Base-by-base conservation (phyloP, 352 stramenopile genomes). In the Hyaloperonospora arabidopsidis region DNA sequence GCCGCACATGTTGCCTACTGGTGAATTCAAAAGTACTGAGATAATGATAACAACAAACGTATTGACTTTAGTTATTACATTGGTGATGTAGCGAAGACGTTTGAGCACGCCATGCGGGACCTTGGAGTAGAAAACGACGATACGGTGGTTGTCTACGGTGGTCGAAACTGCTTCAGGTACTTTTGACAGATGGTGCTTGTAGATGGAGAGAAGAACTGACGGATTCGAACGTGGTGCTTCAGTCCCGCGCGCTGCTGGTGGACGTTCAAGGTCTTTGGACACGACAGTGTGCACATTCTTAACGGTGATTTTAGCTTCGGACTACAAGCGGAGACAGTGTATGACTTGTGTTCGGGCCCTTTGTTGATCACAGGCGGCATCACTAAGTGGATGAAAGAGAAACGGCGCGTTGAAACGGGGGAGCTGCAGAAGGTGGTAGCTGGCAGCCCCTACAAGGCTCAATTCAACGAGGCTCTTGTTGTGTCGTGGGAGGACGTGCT, bases 231-330 rank as follows among this genome's bases (percentile, higher is more conserved):
- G 7, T 6, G 21, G 15, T 45, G 15, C 5, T 4, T 11, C 52
- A 92, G 83, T 69, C 63, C 79, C 4, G 71, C 84, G 19, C 78
- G 84, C 35, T 86, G 78, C 60, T 95, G 84, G 85, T 95, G 81
- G 77, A 96, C 80, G 54, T 92, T 97, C 61, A 90, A 91, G 59
- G 86, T 76, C 52, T 95, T 96, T 68, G 88, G 87, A 4, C 84
- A 96, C 52, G 62, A 89, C 28, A 74, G 79, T 17, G 87, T 96
- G 8, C 75, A 93, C 56, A 83, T 97, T 23, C 61, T 97, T 25
- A 85, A 97, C 45, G 89, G 86, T 86, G 29, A 13, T 19, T 39
- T 39, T 21, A 11, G 15, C 5, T 29, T 7, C 15, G 13, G 10
- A 14, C 14, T 10, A 19, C 44, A 35, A 8, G 11, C n/a, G 8